A percentile compares a stretch with the other conserved stretches of the same genome.
These are phyloP conservation scores for Yamadazyma kanchanaburiensis DNA, from an alignment of 1,139 yeast species.

Conservation along the genomic window DNA sequence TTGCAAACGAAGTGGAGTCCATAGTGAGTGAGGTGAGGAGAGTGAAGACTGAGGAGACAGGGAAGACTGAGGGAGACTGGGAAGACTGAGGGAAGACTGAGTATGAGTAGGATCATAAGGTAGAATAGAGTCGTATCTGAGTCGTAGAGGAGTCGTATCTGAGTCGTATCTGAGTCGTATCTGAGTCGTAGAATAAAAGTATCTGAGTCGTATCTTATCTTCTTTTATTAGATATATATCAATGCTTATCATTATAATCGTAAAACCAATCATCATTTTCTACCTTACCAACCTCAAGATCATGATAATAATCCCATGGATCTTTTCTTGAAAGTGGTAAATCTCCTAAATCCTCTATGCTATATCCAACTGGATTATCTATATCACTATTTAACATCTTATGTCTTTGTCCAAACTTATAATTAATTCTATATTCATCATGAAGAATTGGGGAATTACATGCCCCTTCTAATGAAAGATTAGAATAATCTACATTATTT, in stretches of 20 bases:
- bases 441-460: constrained; percentile 23
- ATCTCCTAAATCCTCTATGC: constrained; percentile 19
- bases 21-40: constrained; percentile 2
- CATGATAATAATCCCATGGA: constrained; percentile 40
- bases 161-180: no score
- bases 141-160: no score
- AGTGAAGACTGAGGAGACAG: not conserved
- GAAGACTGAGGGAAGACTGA: no score
- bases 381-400: constrained; percentile 19
- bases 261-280: constrained; percentile 24
- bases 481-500: constrained; percentile 8
- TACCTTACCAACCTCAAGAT: constrained; percentile 20
- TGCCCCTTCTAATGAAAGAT: constrained; percentile 26
- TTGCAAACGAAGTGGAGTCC: constrained; percentile 60
- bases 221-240: constrained; percentile 3
- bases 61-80: no score
- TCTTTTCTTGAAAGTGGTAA: constrained; percentile 36
- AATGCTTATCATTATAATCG: constrained; percentile 9
- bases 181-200: no score
- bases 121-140: no score
- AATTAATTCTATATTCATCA: constrained; percentile 32
- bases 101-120: no score
- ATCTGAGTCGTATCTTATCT: no score
- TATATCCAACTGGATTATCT: constrained; percentile 20
- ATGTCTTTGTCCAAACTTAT: constrained; percentile 23